phyloP scores from a whole-genome alignment of 257 asterid genomes.

The Nicotiana obtusifolia region DNA sequence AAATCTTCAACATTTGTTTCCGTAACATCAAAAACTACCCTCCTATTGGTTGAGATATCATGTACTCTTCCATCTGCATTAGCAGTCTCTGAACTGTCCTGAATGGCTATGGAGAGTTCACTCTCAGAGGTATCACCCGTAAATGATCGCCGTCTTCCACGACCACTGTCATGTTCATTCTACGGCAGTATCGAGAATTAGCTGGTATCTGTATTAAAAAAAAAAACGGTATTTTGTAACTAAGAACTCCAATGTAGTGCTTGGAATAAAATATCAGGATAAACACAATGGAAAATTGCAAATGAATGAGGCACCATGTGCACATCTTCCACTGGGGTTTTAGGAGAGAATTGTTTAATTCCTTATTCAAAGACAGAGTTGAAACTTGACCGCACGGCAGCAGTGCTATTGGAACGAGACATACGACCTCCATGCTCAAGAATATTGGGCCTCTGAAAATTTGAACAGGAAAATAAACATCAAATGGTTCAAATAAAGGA shows the following conservation, averaged over 20 bases:
- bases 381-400: constrained; percentile 77
- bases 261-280: background rate
- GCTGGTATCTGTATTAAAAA: constrained; percentile 61
- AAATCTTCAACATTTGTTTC: constrained; percentile 42
- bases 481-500: too few relatives aligned
- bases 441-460: too few relatives aligned
- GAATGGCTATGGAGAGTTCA: constrained; percentile 77
- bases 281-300: background rate
- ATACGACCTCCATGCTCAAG: too few relatives aligned
- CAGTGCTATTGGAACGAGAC: too few relatives aligned
- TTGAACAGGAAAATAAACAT: too few relatives aligned
- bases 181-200: constrained; percentile 75
- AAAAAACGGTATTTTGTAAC: background rate
- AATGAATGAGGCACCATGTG: background rate
- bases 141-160: constrained; percentile 64
- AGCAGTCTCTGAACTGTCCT: constrained; percentile 64
- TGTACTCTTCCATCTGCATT: constrained; percentile 23
- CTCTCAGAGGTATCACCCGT: constrained; percentile 60
- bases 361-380: background rate
- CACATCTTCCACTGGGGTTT: background rate
- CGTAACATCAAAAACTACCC: constrained; percentile 27
- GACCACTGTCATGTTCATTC: constrained; percentile 55
- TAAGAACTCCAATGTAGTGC: background rate
- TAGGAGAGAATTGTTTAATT: background rate
- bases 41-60: constrained; percentile 27